Base-by-base conservation (phyloP, 768 basidiomycete species). In the Rhizopogon vulgaris region DNA sequence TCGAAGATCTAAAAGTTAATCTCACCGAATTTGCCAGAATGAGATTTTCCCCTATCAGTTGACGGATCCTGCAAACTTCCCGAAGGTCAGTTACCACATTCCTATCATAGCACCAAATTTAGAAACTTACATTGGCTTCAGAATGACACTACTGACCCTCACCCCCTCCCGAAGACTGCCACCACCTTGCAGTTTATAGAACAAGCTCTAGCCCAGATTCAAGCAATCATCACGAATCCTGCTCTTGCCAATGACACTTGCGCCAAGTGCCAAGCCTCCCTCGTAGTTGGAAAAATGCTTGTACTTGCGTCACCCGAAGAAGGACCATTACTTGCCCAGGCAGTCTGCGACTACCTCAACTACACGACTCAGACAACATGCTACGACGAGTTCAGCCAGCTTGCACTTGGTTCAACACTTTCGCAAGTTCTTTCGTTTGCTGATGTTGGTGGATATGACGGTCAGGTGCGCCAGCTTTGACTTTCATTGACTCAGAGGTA, bases 41-140 rank as follows among this genome's bases (percentile, higher is more conserved):
- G 67, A 72, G 56, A 71, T 70, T 15, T 88, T 81, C 61, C 78
- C 82, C 1, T 66, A 76, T 11, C 66, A 70, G 40, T 66, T 89
- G 58, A 88, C 87, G 25, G 72, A 82, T 60, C 84, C 86, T 0
- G 72, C 79, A 40, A 69, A 69, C 41, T 81, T 87, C 51, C 83
- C 82, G 1, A 64, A 72, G 52, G 74, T 69, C 52, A 17, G 57
- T 50, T 15, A 36, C 14, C 25, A n/a, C n/a, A n/a, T n/a, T n/a
- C n/a, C 25, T 28, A 17, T 24, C 7, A 3, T 11, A 6, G 10
- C 28, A 17, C n/a, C 17, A 30, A 30, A 28, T 27, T 11, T 5
- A 28, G 10, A 27, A n/a, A 43, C 15, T 42, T 32, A 25, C 38
- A 38, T n/a, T n/a, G n/a, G n/a, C n/a, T n/a, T 27, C 48, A 74